Base-by-base conservation (phyloP, 2,329 filamentous ascomycete genomes). In the Plectosphaerella plurivora region DNA sequence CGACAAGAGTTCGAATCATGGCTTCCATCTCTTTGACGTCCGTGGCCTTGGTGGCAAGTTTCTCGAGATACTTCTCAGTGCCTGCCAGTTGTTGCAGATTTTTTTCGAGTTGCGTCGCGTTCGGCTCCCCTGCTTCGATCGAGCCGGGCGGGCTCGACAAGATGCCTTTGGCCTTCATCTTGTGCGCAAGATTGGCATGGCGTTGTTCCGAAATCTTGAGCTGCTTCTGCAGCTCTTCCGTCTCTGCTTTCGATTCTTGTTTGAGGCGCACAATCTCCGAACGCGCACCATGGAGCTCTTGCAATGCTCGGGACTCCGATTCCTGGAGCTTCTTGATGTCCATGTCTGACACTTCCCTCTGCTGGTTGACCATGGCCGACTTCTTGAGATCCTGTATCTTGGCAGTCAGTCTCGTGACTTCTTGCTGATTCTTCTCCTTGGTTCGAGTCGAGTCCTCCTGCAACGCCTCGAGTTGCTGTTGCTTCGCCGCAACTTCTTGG, bases 101-200 rank as follows among this genome's bases (percentile, higher is more conserved):
- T 24, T 51, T 51, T n/a, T 39, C 20, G 15, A 46, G 11, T 12
- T 33, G 28, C 8, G 4, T 33, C 28, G 28, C 11, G 28, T 33
- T 33, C 28, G 8, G 28, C 28, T 33, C 28, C 28, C 8, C 8
- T 12, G 28, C 28, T 33, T 33, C 28, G 28, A 5, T 33, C 12
- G 24, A 42, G 11, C 36, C 36, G 18, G 14, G 46, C 14, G 12
- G 16, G 22, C 15, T 49, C 47, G 28, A 33, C 28, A 33, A 33
- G 28, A 33, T 33, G 28, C 28, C 28, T n/a, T 39, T 35, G n/a
- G 49, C 50, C 7, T 49, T 51, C 12, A 57, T 25, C 42, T 51
- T 56, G 14, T 54, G 35, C 12, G 54, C 52, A 2, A 57, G 54
- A 20, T 56, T 57, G 15, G 33, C 39, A 20, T 56, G 49, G 11